Evolutionary conservation across 306 rosid species (phyloP).

Genomic region (Trifolium subterraneum): DNA sequence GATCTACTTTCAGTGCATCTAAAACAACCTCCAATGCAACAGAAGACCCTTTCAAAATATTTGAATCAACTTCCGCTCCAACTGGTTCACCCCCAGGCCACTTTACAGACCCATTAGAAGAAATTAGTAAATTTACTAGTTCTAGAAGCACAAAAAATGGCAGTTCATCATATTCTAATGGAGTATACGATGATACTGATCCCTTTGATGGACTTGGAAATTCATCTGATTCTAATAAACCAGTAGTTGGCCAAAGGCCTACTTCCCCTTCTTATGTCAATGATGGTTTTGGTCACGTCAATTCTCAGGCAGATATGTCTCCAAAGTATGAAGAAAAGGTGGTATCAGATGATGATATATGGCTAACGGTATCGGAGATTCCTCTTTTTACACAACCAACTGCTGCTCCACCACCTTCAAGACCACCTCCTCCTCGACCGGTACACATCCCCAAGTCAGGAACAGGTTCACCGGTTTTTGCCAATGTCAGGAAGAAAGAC

Average conservation of each 20-base stretch:
- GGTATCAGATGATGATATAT: conserved; percentile 67
- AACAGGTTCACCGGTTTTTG: conserved; percentile 49
- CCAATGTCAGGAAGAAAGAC: conserved; percentile 65
- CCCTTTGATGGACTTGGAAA: conserved; percentile 82
- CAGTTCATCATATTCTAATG: conserved; percentile 56
- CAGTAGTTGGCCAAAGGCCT: conserved; percentile 57
- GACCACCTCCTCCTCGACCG: conserved; percentile 98
- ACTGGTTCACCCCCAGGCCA: conserved; percentile 54
- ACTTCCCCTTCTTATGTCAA: conserved; percentile 67
- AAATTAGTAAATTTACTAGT: conserved; percentile 66
- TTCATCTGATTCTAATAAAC: conserved; percentile 60
- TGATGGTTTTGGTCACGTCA: conserved; percentile 49
- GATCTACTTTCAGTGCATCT: conserved; percentile 50
- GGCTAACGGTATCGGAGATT: conserved; percentile 93
- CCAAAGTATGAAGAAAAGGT: conserved; percentile 64
- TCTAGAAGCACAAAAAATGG: conserved; percentile 62
- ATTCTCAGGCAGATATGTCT: conserved; percentile 56
- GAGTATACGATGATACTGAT: conserved; percentile 65
- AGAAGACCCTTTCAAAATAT: conserved; percentile 72
- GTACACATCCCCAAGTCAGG: conserved; percentile 65
- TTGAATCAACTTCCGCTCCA: conserved; percentile 56
- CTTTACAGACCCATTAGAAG: conserved; percentile 69
- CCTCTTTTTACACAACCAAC: conserved; percentile 94
- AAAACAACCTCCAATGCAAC: conserved; percentile 57
- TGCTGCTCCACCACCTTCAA: conserved; percentile 96